These are phyloP conservation scores for Diaporthe citrichinensis DNA, from an alignment of 2,329 filamentous ascomycete species.

Conservation along the genomic window DNA sequence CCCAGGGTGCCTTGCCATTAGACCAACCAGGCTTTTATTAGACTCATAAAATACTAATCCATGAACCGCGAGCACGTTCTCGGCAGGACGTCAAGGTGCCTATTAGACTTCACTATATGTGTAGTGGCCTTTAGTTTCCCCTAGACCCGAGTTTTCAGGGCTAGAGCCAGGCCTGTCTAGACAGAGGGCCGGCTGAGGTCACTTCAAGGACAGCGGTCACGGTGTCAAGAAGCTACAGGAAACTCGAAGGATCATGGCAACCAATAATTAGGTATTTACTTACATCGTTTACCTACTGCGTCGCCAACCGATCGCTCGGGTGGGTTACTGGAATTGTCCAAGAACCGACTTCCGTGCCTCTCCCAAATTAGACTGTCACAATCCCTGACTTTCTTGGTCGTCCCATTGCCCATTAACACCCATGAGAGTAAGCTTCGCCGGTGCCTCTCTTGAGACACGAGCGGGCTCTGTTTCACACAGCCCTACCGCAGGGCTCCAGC, in stretches of 20 bases:
- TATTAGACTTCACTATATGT: not conserved
- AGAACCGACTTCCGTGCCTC: not conserved
- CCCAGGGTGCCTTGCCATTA: not conserved
- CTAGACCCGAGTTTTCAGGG: not conserved
- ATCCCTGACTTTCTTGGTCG: not conserved
- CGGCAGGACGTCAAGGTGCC: not conserved
- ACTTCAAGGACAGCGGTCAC: not conserved
- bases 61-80: not conserved
- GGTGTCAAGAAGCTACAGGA: not conserved
- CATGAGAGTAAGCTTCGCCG: not conserved
- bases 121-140: not conserved
- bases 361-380: not conserved
- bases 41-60: not conserved
- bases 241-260: not conserved
- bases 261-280: not conserved
- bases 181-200: not conserved
- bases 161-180: not conserved
- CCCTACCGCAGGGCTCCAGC: slow-evolving; percentile 14
- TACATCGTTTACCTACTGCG: not conserved
- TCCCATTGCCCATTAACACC: not conserved
- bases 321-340: not conserved
- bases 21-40: not conserved
- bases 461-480: slow-evolving; percentile 15
- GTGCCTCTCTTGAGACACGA: not conserved
- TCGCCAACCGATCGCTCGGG: not conserved